These are phyloP conservation scores for Ascochyta pisi DNA, from an alignment of 2,329 filamentous ascomycete species.

Conservation along the genomic window DNA sequence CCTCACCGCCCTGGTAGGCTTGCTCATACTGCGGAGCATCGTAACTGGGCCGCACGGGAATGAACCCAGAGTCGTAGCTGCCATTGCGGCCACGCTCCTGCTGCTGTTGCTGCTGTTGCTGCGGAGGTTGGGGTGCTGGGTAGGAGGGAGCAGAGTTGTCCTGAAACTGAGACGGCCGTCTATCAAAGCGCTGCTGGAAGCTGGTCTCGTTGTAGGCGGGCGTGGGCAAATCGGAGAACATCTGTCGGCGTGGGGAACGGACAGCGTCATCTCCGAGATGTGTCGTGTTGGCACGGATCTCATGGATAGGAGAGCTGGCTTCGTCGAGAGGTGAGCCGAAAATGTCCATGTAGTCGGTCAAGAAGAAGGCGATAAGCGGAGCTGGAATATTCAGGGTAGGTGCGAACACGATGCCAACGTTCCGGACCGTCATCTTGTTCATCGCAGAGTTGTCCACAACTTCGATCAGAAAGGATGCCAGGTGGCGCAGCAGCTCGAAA, in stretches of 20 bases:
- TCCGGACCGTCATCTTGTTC: conserved; percentile 98
- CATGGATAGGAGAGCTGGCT: conserved; percentile 54
- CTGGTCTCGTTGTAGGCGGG: conserved; percentile 66
- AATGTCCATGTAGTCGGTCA: conserved; percentile 87
- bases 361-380: conserved; percentile 89
- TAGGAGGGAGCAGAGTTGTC: conserved; percentile 28
- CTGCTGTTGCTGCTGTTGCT: conserved; percentile 33
- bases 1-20: conserved; percentile 36
- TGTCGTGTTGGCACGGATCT: conserved; percentile 52
- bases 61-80: conserved; percentile 59
- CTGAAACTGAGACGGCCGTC: conserved; percentile 34
- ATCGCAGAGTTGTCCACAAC: conserved; percentile 88
- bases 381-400: conserved; percentile 96
- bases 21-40: conserved; percentile 46
- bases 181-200: conserved; percentile 49
- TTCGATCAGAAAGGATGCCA: conserved; percentile 87
- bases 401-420: conserved; percentile 96
- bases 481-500: conserved; percentile 78
- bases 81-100: conserved; percentile 36
- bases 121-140: conserved; percentile 35
- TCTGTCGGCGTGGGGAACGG: conserved; percentile 69
- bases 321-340: conserved; percentile 75
- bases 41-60: conserved; percentile 59
- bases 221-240: conserved; percentile 71
- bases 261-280: conserved; percentile 63